Base-by-base conservation (phyloP, 371 early-diverging fungal species). In the Mucor lusitanicus region DNA sequence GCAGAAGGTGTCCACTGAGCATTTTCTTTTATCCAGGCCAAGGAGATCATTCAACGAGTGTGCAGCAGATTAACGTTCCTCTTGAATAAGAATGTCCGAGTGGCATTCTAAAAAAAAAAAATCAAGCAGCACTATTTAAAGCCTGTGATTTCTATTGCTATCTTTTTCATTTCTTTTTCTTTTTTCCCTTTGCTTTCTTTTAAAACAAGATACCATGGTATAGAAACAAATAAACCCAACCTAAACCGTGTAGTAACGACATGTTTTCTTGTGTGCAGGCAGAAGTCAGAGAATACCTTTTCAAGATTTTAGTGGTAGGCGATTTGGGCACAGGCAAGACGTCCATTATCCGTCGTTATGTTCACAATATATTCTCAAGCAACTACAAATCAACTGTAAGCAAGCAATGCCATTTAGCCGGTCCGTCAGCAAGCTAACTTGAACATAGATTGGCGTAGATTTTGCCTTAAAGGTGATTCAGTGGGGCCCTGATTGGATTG, bases 281-380 rank as follows among this genome's bases (percentile, higher is more conserved):
- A 50, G 50, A 50, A 12, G 25, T 21, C 25, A 73, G 72, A 73
- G 83, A 83, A 61, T 83, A 80, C 53, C 69, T 80, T 30, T 91
- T 90, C 76, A 94, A 94, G 73, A 87, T 92, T 35, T 82, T 94
- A 48, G 87, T 94, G 11, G 88, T 94, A 50, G 94, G 94, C 23
- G 91, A 91, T 68, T 83, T 90, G 46, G 93, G 92, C 17, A 89
- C 92, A 37, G 92, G 94, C 64, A 91, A 91, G 65, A 91, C 92
- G 0, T 85, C 85, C 27, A 81, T 90, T 50, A 85, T 91, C 60
- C 78, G 81, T 40, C 84, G 89, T 53, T 91, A 87, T 65, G 88
- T 89, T 30, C 86, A 92, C 73, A 87, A 90, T 72, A 88, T 88
- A 64, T 92, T 90, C 64, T 87, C 88, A n/a, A 80, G 73, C 61